phyloP scores from a whole-genome alignment of 805 yeast species.

The Monosporozyma yasuniensis region DNA sequence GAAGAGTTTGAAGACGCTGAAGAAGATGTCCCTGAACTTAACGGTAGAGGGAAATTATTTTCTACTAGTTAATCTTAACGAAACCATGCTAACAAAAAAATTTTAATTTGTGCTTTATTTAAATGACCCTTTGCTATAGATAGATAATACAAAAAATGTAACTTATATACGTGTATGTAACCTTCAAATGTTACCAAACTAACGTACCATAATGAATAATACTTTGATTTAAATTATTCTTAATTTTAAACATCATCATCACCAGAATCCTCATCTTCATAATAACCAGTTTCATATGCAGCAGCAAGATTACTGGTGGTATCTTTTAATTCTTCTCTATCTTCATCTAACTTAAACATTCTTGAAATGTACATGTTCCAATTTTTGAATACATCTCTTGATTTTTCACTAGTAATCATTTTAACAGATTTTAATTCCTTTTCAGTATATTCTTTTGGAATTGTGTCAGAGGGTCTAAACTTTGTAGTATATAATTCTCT shows the following conservation, averaged over 20 bases:
- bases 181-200: background rate
- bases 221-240: background rate
- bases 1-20: slow-evolving; percentile 27
- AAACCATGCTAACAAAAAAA: background rate
- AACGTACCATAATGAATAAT: background rate
- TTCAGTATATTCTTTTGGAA: slow-evolving; percentile 13
- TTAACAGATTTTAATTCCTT: slow-evolving; percentile 9
- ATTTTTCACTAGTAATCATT: slow-evolving; percentile 21
- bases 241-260: slow-evolving; percentile 14
- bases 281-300: slow-evolving; percentile 46
- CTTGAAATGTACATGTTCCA: slow-evolving; percentile 29
- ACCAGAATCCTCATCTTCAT: slow-evolving; percentile 39
- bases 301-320: slow-evolving; percentile 36
- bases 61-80: slow-evolving; percentile 3
- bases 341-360: slow-evolving; percentile 34
- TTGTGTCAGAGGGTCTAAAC: slow-evolving; percentile 25
- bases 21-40: slow-evolving; percentile 17
- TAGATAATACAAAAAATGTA: background rate
- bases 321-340: slow-evolving; percentile 46
- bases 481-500: slow-evolving; percentile 13
- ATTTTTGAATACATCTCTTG: slow-evolving; percentile 22
- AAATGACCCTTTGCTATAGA: background rate
- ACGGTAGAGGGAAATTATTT: slow-evolving; percentile 27
- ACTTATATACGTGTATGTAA: background rate
- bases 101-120: background rate